phyloP scores from a whole-genome alignment of 352 stramenopile species.

The Pythium phragmiticola region DNA sequence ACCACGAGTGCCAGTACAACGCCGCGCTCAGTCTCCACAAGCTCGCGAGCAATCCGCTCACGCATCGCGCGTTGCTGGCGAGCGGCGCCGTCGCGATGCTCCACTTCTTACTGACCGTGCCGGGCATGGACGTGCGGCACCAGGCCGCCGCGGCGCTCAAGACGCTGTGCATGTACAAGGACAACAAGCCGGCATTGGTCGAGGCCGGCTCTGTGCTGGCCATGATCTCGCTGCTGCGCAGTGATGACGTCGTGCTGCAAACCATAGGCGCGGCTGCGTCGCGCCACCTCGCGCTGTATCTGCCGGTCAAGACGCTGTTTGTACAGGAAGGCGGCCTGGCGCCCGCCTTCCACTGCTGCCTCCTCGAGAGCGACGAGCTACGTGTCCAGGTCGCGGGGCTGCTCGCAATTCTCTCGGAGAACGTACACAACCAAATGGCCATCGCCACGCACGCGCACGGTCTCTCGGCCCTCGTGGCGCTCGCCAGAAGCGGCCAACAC shows the following conservation, averaged over 20 bases:
- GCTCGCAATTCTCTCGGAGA: constrained; percentile 92
- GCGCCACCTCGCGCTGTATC: constrained; percentile 86
- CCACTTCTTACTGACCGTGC: constrained; percentile 69
- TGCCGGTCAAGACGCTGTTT: constrained; percentile 64
- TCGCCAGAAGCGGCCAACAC: constrained; percentile 52
- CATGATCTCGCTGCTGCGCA: constrained; percentile 82
- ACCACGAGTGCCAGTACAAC: constrained; percentile 92
- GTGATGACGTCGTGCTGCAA: constrained; percentile 74
- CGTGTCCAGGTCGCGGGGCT: constrained; percentile 87
- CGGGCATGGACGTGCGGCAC: constrained; percentile 73
- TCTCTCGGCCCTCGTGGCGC: constrained; percentile 65
- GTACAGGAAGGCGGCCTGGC: constrained; percentile 65
- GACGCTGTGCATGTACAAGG: constrained; percentile 87
- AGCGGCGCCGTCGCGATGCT: constrained; percentile 61
- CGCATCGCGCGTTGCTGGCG: constrained; percentile 66
- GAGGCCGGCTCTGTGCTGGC: constrained; percentile 85
- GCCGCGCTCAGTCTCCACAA: constrained; percentile 88
- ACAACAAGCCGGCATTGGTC: constrained; percentile 89
- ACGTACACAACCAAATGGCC: constrained; percentile 87
- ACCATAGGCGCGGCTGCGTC: constrained; percentile 87
- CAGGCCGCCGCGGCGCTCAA: constrained; percentile 92
- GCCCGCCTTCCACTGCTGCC: constrained; percentile 64
- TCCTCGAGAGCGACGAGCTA: constrained; percentile 72
- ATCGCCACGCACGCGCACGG: constrained; percentile 77
- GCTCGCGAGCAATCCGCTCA: constrained; percentile 68